Conservation (phyloP, 352 stramenopile species). For the Phytophthora idaei region DNA sequence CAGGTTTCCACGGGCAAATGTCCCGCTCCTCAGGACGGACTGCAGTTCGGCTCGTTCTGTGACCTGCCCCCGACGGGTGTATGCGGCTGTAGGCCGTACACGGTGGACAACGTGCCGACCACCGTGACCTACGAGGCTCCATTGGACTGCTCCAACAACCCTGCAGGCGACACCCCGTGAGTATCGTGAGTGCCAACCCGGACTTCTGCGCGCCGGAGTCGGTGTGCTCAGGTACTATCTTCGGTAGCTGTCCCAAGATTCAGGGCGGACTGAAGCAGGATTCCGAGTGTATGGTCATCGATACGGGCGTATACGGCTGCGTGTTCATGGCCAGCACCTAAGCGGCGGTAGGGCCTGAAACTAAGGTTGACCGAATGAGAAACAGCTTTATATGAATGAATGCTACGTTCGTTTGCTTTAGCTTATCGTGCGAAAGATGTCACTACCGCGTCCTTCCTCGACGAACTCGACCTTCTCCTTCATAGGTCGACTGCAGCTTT, state of each 20-base stretch:
- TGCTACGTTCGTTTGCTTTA: conserved; percentile 5
- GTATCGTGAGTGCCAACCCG: conserved; percentile 18
- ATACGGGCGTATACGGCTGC: conserved; percentile 44
- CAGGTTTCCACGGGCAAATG: conserved; percentile 42
- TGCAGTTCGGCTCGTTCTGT: conserved; percentile 52
- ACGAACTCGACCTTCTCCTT: not conserved
- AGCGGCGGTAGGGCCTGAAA: not conserved
- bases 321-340: conserved; percentile 43
- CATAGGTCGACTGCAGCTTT: not conserved
- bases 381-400: conserved; percentile 18
- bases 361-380: not conserved
- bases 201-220: conserved; percentile 37
- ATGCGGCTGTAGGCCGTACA: conserved; percentile 51
- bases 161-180: conserved; percentile 33
- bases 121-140: conserved; percentile 32
- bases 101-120: conserved; percentile 26
- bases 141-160: conserved; percentile 36
- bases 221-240: conserved; percentile 38
- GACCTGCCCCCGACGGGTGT: conserved; percentile 42
- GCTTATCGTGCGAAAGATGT: not conserved
- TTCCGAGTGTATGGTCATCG: conserved; percentile 38
- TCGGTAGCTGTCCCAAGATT: conserved; percentile 40
- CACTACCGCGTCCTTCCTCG: not conserved
- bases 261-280: conserved; percentile 35
- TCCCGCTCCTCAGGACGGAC: conserved; percentile 38